Evolutionary conservation across 441 rosid species (phyloP).

Genomic region (Populus hybrid): DNA sequence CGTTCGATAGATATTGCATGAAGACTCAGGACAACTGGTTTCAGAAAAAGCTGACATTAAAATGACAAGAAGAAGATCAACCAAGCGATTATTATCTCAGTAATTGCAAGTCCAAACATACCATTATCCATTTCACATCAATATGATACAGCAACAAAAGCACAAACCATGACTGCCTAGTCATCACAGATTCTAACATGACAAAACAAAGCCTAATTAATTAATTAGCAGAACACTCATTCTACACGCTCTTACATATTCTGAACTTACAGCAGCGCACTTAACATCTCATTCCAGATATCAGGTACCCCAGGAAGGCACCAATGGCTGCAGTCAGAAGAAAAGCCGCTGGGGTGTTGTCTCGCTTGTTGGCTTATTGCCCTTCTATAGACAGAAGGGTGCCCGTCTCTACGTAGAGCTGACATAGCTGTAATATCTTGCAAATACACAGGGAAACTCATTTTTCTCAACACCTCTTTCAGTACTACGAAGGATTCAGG

Average conservation of each 20-base stretch:
- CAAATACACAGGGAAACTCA: conserved; percentile 71
- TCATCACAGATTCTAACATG: conserved; percentile 12
- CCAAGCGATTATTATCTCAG: conserved; percentile 1
- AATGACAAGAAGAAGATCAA: not conserved
- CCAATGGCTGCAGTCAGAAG: conserved; percentile 94
- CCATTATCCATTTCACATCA: conserved; percentile 13
- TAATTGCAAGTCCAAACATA: conserved; percentile 9
- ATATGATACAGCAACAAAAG: conserved; percentile 11
- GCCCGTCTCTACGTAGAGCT: conserved; percentile 77
- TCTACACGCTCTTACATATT: not conserved
- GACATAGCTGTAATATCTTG: conserved; percentile 80
- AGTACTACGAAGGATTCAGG: conserved; percentile 63
- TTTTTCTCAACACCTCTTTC: conserved; percentile 59
- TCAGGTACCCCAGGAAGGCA: conserved; percentile 98
- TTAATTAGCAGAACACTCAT: conserved; percentile 18
- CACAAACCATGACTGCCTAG: conserved; percentile 13
- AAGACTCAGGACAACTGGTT: not conserved
- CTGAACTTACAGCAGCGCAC: conserved; percentile 39
- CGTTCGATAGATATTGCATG: not conserved
- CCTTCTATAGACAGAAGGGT: conserved; percentile 79
- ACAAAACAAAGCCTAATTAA: conserved; percentile 11
- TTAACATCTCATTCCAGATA: conserved; percentile 88
- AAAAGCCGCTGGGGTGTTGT: conserved; percentile 34
- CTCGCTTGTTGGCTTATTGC: conserved; percentile 46
- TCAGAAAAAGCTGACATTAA: not conserved